phyloP scores from a whole-genome alignment of 169 alveolate genomes.

The Cryptosporidium ryanae region DNA sequence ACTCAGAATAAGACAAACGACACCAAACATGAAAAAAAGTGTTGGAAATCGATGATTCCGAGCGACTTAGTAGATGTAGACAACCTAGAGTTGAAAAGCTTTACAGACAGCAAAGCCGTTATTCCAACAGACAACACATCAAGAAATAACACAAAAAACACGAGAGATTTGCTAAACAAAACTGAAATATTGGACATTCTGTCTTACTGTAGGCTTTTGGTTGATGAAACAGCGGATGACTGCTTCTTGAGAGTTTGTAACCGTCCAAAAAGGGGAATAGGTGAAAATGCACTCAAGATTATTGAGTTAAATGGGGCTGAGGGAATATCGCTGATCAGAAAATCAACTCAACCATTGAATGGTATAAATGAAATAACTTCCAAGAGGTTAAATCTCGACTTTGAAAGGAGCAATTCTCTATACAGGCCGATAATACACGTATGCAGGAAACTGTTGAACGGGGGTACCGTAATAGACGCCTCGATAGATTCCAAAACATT shows the following conservation, averaged over 20 bases:
- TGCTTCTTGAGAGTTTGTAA: conserved; percentile 81
- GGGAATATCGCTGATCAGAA: conserved; percentile 54
- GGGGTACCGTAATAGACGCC: neutral
- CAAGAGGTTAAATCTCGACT: neutral
- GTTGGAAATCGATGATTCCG: conserved; percentile 44
- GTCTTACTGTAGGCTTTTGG: conserved; percentile 80
- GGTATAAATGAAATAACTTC: conserved; percentile 2
- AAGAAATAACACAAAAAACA: conserved; percentile 16
- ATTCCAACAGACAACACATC: conserved; percentile 61
- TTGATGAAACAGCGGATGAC: conserved; percentile 81
- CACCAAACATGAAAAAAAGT: neutral
- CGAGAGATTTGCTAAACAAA: conserved; percentile 20
- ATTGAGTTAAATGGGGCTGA: conserved; percentile 61
- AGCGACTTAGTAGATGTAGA: conserved; percentile 8
- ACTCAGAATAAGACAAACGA: conserved; percentile 27
- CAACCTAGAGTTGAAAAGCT: neutral
- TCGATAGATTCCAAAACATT: neutral
- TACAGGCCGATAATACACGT: conserved; percentile 21
- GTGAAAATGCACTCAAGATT: conserved; percentile 73
- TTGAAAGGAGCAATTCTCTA: neutral
- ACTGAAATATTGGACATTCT: conserved; percentile 74
- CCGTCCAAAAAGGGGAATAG: conserved; percentile 82
- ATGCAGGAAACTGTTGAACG: conserved; percentile 13
- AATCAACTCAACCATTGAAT: conserved; percentile 68
- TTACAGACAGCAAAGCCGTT: neutral